Evolutionary conservation across 176 grass and related monocot species (phyloP), one percentile per base, ranked within the genome.

Genomic region (Avena eriantha): DNA sequence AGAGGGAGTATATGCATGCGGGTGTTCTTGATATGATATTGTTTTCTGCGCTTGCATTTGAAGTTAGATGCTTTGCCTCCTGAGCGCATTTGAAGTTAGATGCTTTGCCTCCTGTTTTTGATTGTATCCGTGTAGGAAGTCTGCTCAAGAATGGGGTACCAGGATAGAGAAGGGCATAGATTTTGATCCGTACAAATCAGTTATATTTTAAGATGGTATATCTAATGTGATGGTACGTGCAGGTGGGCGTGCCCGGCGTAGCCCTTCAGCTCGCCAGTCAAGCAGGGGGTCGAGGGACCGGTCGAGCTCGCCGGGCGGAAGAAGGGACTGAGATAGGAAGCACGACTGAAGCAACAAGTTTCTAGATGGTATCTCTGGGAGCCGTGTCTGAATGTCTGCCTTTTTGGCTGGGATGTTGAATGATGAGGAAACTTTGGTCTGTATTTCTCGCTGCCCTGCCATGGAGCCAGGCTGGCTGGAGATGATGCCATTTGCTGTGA

Each of bases 251-350:
- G 14, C 33, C 1, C 67, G 67, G 9, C 18, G 18, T n/a, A 73
- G 70, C 70, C 70, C 41, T 73, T 73, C 70, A 9, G 41, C 70
- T 1, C 41, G 41, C 41, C 70, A 41, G 12, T 48, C 70, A 5
- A 46, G 70, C 41, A 72, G 36, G 35, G 10, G 18, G 13, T 70
- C 68, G 0, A 49, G 45, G 45, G 71, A 74, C 45, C 71, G 71
- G 2, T 74, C 71, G 13, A 74, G 45, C 43, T 74, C 71, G 13
- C 71, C 45, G 5, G 13, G n/a, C 8, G 6, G 43, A 48, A 49
- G 71, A 46, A 49, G 71, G n/a, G 71, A 73, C 21, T 14, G 69
- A 7, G 41, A 73, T 43, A 73, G 71, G 71, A 74, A 74, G 45
- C 71, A 43, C 1, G 45, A 74, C 41, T 74, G 71, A 74, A 47